These are phyloP conservation scores for Pythium monospermum DNA, from an alignment of 352 stramenopile species.

Conservation along the genomic window DNA sequence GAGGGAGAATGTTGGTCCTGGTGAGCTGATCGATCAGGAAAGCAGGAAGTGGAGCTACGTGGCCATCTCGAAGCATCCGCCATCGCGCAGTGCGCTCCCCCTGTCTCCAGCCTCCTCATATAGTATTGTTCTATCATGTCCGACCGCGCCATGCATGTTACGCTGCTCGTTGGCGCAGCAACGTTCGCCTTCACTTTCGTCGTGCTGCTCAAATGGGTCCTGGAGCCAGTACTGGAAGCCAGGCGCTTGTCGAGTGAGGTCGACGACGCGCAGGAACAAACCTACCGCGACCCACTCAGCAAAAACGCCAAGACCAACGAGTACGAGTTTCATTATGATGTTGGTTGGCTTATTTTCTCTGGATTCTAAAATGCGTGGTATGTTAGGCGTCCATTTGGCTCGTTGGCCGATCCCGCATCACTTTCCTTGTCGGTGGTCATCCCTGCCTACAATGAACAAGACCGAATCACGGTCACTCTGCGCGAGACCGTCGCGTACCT, in stretches of 20 bases:
- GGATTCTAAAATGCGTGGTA: not conserved
- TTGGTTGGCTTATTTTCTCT: not conserved
- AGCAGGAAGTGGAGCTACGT: not conserved
- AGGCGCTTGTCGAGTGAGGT: conserved; percentile 38
- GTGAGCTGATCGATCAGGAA: not conserved
- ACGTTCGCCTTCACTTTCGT: conserved; percentile 19
- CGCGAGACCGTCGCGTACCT: conserved; percentile 87
- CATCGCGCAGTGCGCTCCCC: too few relatives aligned
- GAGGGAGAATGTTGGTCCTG: too few relatives aligned
- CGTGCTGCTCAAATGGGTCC: conserved; percentile 56
- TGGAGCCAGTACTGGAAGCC: conserved; percentile 47
- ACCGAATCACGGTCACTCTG: conserved; percentile 90
- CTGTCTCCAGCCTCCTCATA: not conserved
- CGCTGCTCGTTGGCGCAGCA: conserved; percentile 21
- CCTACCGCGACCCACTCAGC: conserved; percentile 50
- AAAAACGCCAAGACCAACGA: conserved; percentile 21
- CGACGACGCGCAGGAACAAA: conserved; percentile 50
- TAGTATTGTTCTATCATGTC: conserved; percentile 3
- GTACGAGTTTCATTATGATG: conserved; percentile 26
- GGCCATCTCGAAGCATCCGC: not conserved
- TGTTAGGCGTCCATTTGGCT: conserved; percentile 46
- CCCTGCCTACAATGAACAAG: conserved; percentile 93
- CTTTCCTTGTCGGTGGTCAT: conserved; percentile 89
- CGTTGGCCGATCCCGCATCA: conserved; percentile 44
- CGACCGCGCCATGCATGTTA: conserved; percentile 6